Conservation (phyloP, 2,329 filamentous ascomycete species). For the Claviceps monticola region DNA sequence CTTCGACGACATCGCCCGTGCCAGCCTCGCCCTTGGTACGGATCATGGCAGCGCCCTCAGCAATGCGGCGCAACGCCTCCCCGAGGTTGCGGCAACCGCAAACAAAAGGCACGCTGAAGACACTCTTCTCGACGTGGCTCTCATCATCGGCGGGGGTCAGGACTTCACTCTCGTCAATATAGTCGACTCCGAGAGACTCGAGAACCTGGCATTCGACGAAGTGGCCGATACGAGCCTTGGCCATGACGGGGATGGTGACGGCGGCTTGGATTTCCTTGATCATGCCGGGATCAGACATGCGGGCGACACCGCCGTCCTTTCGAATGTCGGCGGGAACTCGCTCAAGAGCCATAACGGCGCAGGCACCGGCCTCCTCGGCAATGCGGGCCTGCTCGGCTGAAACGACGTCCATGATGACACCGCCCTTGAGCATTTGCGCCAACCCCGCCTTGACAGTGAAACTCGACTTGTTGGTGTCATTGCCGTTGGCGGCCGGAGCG, state of each 20-base stretch:
- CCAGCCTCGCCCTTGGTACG: slow-evolving; percentile 96
- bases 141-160: slow-evolving; percentile 84
- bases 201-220: slow-evolving; percentile 98
- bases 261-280: slow-evolving; percentile 91
- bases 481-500: slow-evolving; percentile 12
- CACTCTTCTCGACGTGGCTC: slow-evolving; percentile 82
- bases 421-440: slow-evolving; percentile 96
- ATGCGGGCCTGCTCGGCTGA: slow-evolving; percentile 90
- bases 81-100: slow-evolving; percentile 91
- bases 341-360: slow-evolving; percentile 96
- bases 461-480: slow-evolving; percentile 31
- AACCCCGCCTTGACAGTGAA: slow-evolving; percentile 91
- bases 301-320: slow-evolving; percentile 78
- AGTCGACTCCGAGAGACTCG: slow-evolving; percentile 87
- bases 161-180: slow-evolving; percentile 97
- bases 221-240: slow-evolving; percentile 94
- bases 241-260: slow-evolving; percentile 98
- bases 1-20: slow-evolving; percentile 93
- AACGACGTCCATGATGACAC: slow-evolving; percentile 98
- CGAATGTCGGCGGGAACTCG: slow-evolving; percentile 94
- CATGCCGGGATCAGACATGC: slow-evolving; percentile 91
- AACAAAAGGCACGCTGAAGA: slow-evolving; percentile 78
- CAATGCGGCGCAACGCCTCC: slow-evolving; percentile 80
- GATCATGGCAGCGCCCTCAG: slow-evolving; percentile 96
- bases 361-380: slow-evolving; percentile 90